Percentiles rank a stretch among this genome's conserved stretches.
Conservation (phyloP, 2,329 filamentous ascomycete species). For the Parasarocladium wereldwijsianum region DNA sequence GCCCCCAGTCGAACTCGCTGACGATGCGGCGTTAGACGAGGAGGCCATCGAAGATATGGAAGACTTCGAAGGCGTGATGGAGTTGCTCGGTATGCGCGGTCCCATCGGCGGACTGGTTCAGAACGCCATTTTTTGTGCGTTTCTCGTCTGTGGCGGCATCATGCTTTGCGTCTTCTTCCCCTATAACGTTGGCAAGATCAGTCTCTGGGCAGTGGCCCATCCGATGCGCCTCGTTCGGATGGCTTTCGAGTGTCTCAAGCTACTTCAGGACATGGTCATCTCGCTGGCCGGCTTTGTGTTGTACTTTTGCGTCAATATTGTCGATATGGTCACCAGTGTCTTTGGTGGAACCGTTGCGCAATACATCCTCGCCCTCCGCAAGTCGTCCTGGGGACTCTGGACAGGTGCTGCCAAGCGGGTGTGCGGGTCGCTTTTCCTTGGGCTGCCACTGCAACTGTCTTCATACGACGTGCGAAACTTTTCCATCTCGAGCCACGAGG, state of each 20-base stretch:
- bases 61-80: constrained; percentile 90
- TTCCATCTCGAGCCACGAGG: constrained; percentile 60
- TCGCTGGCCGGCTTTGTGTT: constrained; percentile 43
- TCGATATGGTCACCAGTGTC: constrained; percentile 21
- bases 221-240: constrained; percentile 63
- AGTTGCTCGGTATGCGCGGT: constrained; percentile 91
- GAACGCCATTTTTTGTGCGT: constrained; percentile 86
- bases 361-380: constrained; percentile 17
- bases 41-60: constrained; percentile 75
- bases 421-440: constrained; percentile 27
- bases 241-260: constrained; percentile 58
- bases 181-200: constrained; percentile 79
- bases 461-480: constrained; percentile 59
- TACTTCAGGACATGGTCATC: constrained; percentile 63
- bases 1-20: constrained; percentile 46
- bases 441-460: constrained; percentile 34
- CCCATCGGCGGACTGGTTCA: constrained; percentile 82
- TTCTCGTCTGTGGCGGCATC: constrained; percentile 78
- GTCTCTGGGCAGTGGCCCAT: constrained; percentile 65
- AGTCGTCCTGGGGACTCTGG: constrained; percentile 26
- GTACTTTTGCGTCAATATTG: constrained; percentile 23
- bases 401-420: constrained; percentile 30
- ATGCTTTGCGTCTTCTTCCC: constrained; percentile 78
- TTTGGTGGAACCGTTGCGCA: constrained; percentile 16
- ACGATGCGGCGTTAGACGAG: constrained; percentile 44